phyloP scores from a whole-genome alignment of 495 filamentous ascomycete genomes.

The Letharia lupina region DNA sequence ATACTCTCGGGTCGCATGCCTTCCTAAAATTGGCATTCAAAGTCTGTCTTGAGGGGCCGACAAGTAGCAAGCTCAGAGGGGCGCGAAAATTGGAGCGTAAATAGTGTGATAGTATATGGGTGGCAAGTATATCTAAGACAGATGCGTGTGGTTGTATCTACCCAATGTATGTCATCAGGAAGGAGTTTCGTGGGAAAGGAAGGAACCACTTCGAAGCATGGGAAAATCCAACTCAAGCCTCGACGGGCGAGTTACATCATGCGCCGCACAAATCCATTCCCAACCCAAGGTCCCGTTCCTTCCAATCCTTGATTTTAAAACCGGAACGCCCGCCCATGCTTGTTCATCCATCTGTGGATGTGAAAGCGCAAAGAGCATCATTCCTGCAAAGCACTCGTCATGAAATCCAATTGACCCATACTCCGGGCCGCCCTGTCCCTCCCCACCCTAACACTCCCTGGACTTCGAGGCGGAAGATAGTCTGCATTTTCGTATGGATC shows the following conservation, averaged over 20 bases:
- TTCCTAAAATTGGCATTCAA: background rate
- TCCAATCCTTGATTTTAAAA: background rate
- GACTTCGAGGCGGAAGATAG: slow-evolving; percentile 13
- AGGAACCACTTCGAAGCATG: background rate
- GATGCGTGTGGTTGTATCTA: slow-evolving; percentile 1
- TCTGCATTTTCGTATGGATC: slow-evolving; percentile 22
- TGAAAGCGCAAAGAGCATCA: slow-evolving; percentile 7
- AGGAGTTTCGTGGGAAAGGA: background rate
- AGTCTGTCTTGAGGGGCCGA: background rate
- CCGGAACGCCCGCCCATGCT: background rate
- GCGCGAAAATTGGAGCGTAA: background rate
- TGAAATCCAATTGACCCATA: slow-evolving; percentile 24
- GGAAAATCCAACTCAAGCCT: slow-evolving; percentile 10
- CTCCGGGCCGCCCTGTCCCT: slow-evolving; percentile 22
- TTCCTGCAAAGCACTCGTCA: slow-evolving; percentile 26
- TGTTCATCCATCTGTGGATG: slow-evolving; percentile 3
- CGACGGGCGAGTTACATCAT: slow-evolving; percentile 3
- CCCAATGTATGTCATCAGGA: background rate
- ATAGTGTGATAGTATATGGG: background rate
- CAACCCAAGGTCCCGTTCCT: slow-evolving; percentile 2
- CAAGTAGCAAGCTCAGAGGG: background rate
- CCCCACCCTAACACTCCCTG: slow-evolving; percentile 22
- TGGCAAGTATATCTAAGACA: background rate
- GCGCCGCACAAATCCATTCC: background rate
- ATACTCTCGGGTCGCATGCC: no score